Percentiles rank a stretch among this genome's conserved stretches.
These are phyloP conservation scores for Coemansia guatemalensis DNA, from an alignment of 192 early-diverging fungal species.

Conservation along the genomic window DNA sequence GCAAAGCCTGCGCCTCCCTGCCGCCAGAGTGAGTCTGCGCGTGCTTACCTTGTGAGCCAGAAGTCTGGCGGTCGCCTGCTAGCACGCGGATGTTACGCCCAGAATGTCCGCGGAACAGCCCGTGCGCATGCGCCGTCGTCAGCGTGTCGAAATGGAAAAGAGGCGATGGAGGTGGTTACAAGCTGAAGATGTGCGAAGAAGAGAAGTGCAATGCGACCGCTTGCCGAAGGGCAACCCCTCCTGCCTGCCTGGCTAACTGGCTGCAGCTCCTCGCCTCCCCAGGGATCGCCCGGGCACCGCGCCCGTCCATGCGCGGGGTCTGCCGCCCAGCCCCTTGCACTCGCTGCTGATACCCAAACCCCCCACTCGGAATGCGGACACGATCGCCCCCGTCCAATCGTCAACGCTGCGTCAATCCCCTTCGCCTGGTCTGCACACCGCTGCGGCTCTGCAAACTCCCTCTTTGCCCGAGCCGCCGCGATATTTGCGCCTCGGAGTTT, in stretches of 20 bases:
- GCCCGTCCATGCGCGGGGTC: background rate
- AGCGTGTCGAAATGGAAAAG: background rate
- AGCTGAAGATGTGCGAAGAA: background rate
- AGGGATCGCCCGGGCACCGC: slow-evolving; percentile 9
- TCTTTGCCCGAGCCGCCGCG: background rate
- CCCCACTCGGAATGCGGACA: background rate
- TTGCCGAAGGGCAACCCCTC: background rate
- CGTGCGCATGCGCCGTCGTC: slow-evolving; percentile 12
- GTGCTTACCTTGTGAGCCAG: slow-evolving; percentile 6
- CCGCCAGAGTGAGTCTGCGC: background rate
- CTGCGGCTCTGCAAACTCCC: background rate
- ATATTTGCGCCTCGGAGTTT: too few relatives aligned
- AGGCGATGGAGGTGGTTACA: background rate
- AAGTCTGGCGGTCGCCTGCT: background rate
- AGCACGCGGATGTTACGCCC: slow-evolving; percentile 4
- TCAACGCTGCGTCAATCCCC: slow-evolving; percentile 10
- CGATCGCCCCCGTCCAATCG: slow-evolving; percentile 19
- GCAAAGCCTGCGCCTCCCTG: slow-evolving; percentile 10
- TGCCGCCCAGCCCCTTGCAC: slow-evolving; percentile 2
- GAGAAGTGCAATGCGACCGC: slow-evolving; percentile 1
- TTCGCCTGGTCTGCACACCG: slow-evolving; percentile 3
- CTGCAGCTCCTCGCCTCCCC: slow-evolving; percentile 7
- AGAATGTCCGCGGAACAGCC: slow-evolving; percentile 9
- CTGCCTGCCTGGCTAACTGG: background rate
- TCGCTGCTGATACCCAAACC: slow-evolving; percentile 3